Evolutionary conservation across 1,284 basidiomycete genomes (phyloP), one percentile per base, ranked within the genome.

Genomic region (Stereum hirsutum): DNA sequence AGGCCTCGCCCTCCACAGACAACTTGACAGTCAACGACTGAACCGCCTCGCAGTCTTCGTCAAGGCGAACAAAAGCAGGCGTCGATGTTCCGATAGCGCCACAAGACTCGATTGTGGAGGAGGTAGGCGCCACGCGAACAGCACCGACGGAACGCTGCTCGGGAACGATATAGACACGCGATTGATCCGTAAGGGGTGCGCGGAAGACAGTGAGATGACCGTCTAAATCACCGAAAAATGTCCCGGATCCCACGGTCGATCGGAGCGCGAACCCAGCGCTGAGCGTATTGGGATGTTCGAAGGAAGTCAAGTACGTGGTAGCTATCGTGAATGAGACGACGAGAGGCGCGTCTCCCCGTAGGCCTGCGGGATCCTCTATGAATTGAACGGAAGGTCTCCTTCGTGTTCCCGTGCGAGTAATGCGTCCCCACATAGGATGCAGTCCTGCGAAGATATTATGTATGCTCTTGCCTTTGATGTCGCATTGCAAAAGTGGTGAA

Each of bases 241-340:
- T 6, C 17, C 23, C 19, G 14, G 12, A 32, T 12, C 15, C 26
- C 5, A 58, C 46, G 6, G 56, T 63, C 27, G 46, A 55, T 7
- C 58, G 52, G n/a, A 67, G 42, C 1, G 49, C 41, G 6, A 69
- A 43, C 24, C 50, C 43, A 12, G 67, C 52, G 11, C 39, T 48
- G 25, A 58, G 49, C 5, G 48, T 39, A 6, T 50, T 39, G 20
- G 52, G 54, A 12, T n/a, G 33, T 35, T 35, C 33, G 23, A 60
- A 58, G 32, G 57, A 28, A 10, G 51, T 42, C 11, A 69, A 49
- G 6, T 59, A 31, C 34, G 45, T 46, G 1, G 59, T 47, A 1
- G 64, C 56, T 20, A 62, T 45, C 7, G 46, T 50, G 45, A 68
- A 69, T 3, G 62, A 63, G 12, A 57, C 58, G 8, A 68, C 52